These are phyloP conservation scores for Nicotiana attenuata DNA, from an alignment of 257 asterid species.

Conservation along the genomic window DNA sequence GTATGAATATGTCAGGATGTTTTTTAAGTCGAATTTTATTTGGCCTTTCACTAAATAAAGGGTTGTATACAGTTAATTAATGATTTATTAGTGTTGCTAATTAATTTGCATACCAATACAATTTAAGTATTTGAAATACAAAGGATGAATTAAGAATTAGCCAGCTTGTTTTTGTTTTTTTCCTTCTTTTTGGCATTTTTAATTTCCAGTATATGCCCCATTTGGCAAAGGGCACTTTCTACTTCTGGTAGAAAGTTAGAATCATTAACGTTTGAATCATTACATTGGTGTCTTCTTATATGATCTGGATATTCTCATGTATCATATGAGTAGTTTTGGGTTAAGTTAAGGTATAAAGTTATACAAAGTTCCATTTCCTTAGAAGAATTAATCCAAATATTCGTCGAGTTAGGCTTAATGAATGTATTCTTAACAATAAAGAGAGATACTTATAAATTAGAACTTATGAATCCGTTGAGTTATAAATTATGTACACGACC, in stretches of 20 bases:
- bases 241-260: background rate
- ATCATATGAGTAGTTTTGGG: background rate
- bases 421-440: background rate
- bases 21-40: background rate
- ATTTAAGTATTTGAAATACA: background rate
- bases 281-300: background rate
- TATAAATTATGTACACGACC: background rate
- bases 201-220: background rate
- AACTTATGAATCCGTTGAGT: background rate
- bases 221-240: background rate
- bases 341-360: background rate
- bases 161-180: background rate
- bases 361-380: background rate
- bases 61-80: background rate
- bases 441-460: background rate
- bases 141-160: slow-evolving; percentile 1
- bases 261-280: background rate
- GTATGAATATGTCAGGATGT: background rate
- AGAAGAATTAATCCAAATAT: too few species aligned
- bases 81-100: background rate
- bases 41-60: slow-evolving; percentile 1
- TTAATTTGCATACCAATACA: background rate
- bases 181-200: background rate
- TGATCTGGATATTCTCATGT: background rate
- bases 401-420: too few species aligned